phyloP scores from a whole-genome alignment of 2,329 filamentous ascomycete genomes.

The Cytospora piceae region DNA sequence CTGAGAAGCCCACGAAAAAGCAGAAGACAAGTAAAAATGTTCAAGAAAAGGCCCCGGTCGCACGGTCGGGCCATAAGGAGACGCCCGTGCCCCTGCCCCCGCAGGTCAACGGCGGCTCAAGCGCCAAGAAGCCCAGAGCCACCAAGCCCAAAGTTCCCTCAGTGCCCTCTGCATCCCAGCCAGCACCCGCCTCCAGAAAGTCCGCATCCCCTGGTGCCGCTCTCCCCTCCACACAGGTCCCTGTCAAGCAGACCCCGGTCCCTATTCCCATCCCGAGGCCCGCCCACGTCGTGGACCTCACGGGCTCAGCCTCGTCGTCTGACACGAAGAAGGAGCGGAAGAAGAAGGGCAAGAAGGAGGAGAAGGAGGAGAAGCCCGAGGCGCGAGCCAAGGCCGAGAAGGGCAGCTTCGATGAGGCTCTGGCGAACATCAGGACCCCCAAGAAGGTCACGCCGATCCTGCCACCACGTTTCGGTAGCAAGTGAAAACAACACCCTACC shows the following conservation, averaged over 20 bases:
- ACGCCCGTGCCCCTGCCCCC: constrained; percentile 30
- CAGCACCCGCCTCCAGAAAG: neutral
- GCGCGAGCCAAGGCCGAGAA: neutral
- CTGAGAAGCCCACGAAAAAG: constrained; percentile 29
- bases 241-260: constrained; percentile 21
- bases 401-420: neutral
- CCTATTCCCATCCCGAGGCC: constrained; percentile 13
- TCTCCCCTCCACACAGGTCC: constrained; percentile 23
- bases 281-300: neutral
- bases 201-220: constrained; percentile 23
- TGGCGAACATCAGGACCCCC: constrained; percentile 1
- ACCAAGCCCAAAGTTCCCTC: constrained; percentile 9
- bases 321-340: constrained; percentile 19
- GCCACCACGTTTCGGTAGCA: constrained; percentile 19
- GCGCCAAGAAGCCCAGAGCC: neutral
- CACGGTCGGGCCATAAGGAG: constrained; percentile 19
- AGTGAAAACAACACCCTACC: neutral
- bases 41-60: constrained; percentile 11
- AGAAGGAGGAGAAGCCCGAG: constrained; percentile 14
- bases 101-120: neutral
- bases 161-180: constrained; percentile 29
- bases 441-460: constrained; percentile 21
- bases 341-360: constrained; percentile 20
- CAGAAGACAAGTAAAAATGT: constrained; percentile 27
- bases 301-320: neutral